phyloP scores from a whole-genome alignment of 164 flowering plant genomes.

The Aristolochia fimbriata region DNA sequence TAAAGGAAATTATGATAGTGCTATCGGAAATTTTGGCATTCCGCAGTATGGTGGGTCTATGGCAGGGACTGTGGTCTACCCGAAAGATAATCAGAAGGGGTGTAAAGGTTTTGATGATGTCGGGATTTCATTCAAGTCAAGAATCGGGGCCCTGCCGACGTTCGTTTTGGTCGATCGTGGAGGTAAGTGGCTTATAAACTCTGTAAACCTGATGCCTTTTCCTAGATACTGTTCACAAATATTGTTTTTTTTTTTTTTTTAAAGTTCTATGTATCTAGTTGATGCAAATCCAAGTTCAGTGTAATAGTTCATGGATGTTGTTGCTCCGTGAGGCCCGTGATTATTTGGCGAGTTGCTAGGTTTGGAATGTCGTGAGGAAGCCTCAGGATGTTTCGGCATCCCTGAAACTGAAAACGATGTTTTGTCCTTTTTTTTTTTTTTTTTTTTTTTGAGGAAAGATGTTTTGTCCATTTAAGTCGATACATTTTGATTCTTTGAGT shows the following conservation, averaged over 20 bases:
- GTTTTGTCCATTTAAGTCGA: background rate
- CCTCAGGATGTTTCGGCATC: too few relatives aligned
- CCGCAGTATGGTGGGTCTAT: conserved; percentile 92
- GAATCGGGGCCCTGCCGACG: conserved; percentile 68
- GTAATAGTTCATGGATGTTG: too few relatives aligned
- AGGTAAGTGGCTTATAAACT: conserved; percentile 28
- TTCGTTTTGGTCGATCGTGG: conserved; percentile 89
- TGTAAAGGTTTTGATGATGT: conserved; percentile 53
- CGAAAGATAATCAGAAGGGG: conserved; percentile 62
- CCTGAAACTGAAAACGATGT: background rate
- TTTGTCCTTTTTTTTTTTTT: background rate
- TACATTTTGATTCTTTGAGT: too few relatives aligned
- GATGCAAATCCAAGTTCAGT: too few relatives aligned
- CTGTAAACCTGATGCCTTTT: too few relatives aligned
- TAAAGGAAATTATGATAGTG: conserved; percentile 72
- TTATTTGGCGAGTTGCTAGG: too few relatives aligned
- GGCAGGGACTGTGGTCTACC: conserved; percentile 74
- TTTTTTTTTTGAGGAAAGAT: too few relatives aligned
- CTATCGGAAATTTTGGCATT: conserved; percentile 89
- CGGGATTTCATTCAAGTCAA: conserved; percentile 41
- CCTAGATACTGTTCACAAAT: background rate
- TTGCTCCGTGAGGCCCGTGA: too few relatives aligned
- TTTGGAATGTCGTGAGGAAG: too few relatives aligned
- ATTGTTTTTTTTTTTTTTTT: background rate
- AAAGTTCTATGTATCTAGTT: too few relatives aligned